A percentile compares a stretch with the other conserved stretches of the same genome.
These are phyloP conservation scores for Starmerella vaccinii DNA, from an alignment of 805 yeast species.

Conservation along the genomic window DNA sequence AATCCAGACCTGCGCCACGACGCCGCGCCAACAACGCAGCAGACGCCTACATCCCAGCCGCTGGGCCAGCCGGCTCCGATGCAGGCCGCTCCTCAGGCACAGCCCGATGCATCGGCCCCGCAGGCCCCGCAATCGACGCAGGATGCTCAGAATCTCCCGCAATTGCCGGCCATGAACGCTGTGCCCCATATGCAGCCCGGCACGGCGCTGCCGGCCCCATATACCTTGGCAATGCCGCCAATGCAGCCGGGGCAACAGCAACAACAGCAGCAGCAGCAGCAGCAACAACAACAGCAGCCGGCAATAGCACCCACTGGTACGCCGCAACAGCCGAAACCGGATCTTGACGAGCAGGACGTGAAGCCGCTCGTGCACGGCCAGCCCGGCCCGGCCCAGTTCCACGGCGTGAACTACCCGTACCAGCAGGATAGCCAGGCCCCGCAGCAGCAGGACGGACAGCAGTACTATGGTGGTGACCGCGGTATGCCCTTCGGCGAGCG, in stretches of 20 bases:
- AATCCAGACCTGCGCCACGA: constrained; percentile 14
- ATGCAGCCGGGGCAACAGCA: constrained; percentile 6
- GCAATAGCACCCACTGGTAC: neutral
- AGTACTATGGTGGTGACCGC: constrained; percentile 5
- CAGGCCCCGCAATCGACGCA: neutral
- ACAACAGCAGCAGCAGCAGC: neutral
- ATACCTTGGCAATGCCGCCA: constrained; percentile 5
- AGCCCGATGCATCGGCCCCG: neutral
- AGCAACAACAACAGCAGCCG: neutral
- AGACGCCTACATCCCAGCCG: constrained; percentile 6
- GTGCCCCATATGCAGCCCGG: constrained; percentile 3
- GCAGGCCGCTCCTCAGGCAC: constrained; percentile 12
- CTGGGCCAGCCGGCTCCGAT: constrained; percentile 20
- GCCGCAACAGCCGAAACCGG: constrained; percentile 10
- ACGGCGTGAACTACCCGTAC: constrained; percentile 2
- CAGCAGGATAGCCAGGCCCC: constrained; percentile 4
- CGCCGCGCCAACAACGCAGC: neutral
- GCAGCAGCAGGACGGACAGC: constrained; percentile 8
- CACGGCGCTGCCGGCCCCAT: neutral
- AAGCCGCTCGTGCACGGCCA: constrained; percentile 4
- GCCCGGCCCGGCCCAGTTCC: constrained; percentile 7
- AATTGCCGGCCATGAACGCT: constrained; percentile 6
- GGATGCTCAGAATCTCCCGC: constrained; percentile 7
- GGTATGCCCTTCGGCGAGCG: constrained; percentile 5
- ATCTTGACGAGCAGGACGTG: constrained; percentile 4